phyloP scores from a whole-genome alignment of 176 grass and related monocot species.

The Zea mays region DNA sequence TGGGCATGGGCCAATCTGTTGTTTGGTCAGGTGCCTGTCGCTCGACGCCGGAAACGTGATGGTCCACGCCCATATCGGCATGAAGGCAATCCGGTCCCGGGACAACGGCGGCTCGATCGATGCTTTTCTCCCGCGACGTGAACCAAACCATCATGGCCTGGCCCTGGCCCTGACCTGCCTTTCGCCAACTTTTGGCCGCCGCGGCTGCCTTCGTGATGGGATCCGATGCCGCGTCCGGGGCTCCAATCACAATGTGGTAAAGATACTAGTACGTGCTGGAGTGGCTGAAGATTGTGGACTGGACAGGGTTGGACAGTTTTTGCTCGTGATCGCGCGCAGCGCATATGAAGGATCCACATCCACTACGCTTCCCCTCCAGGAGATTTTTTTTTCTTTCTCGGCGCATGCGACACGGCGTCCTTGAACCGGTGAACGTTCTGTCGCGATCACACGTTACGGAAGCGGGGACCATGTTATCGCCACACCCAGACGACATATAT shows the following conservation, averaged over 20 bases:
- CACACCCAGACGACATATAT: neutral
- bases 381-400: neutral
- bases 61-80: neutral
- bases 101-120: neutral
- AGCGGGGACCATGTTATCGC: neutral
- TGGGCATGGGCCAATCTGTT: neutral
- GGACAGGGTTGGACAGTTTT: neutral
- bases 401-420: neutral
- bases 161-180: neutral
- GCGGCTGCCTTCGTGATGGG: neutral
- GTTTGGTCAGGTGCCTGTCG: neutral
- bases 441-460: neutral
- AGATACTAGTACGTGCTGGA: neutral
- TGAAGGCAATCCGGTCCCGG: neutral
- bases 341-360: neutral
- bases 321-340: neutral
- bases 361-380: neutral
- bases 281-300: neutral
- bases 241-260: neutral
- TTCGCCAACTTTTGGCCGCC: constrained; percentile 12
- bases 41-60: neutral
- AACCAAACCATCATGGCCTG: neutral
- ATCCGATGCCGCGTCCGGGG: neutral
- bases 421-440: neutral
- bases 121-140: neutral